Conservation (phyloP, 768 basidiomycete species). For the Rhizopogon sp. region DNA sequence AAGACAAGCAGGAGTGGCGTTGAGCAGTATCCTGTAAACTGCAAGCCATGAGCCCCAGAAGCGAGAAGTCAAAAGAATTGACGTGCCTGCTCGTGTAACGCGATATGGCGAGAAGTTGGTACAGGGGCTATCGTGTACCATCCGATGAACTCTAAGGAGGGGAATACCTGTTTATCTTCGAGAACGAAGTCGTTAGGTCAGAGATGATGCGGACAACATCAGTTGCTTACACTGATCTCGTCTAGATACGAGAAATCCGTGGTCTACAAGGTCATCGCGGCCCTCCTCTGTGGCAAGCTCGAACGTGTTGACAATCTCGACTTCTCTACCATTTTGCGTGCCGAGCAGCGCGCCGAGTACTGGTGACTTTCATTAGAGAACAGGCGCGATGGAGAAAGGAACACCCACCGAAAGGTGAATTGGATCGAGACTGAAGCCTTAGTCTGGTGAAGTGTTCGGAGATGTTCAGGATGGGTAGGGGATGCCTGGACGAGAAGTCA, state of each 20-base stretch:
- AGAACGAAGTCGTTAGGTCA: conserved; percentile 5
- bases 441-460: conserved; percentile 91
- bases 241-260: conserved; percentile 75
- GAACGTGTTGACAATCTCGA: conserved; percentile 97
- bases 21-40: conserved; percentile 86
- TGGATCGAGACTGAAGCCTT: conserved; percentile 63
- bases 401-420: conserved; percentile 59
- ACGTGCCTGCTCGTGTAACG: conserved; percentile 78
- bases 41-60: conserved; percentile 5
- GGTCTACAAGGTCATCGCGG: conserved; percentile 61
- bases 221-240: conserved; percentile 76
- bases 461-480: conserved; percentile 92
- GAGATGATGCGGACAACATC: neutral
- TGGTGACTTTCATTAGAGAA: conserved; percentile 25
- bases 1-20: conserved; percentile 84
- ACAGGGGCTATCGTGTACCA: conserved; percentile 91
- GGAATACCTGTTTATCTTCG: conserved; percentile 96
- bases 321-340: conserved; percentile 88
- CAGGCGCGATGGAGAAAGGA: neutral
- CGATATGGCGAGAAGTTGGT: conserved; percentile 71
- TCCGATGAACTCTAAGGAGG: conserved; percentile 93
- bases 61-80: neutral
- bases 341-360: conserved; percentile 93
- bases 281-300: conserved; percentile 68
- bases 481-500: conserved; percentile 60